A percentile compares a stretch with the other conserved stretches of the same genome.
Evolutionary conservation across 1,284 basidiomycete genomes (phyloP).

Genomic region (Heterobasidion irregulare): DNA sequence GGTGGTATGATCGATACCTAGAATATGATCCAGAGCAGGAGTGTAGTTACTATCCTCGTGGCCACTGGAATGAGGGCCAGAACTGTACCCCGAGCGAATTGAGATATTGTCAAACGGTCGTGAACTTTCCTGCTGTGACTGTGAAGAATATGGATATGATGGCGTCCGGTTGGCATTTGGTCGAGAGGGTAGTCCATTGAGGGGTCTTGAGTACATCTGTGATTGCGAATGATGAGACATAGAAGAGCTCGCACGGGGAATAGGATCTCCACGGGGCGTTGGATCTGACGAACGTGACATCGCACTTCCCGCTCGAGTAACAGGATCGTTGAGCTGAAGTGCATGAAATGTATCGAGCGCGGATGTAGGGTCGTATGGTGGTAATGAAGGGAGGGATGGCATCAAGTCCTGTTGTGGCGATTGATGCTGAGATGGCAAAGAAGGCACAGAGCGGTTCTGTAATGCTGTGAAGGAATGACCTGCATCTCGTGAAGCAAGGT

Average conservation of each 20-base stretch:
- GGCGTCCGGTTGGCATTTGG: neutral
- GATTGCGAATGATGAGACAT: constrained; percentile 36
- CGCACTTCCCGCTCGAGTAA: constrained; percentile 12
- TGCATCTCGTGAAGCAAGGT: neutral
- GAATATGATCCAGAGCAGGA: neutral
- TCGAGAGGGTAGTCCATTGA: neutral
- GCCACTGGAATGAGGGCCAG: neutral
- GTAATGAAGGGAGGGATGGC: constrained; percentile 21
- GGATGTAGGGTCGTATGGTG: constrained; percentile 33
- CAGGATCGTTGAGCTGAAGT: constrained; percentile 36
- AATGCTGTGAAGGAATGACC: constrained; percentile 12
- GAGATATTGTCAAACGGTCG: neutral
- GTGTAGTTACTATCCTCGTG: neutral
- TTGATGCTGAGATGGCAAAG: constrained; percentile 25
- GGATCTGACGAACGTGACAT: neutral
- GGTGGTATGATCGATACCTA: neutral
- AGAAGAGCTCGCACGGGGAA: constrained; percentile 40
- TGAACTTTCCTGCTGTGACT: neutral
- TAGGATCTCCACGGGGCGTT: constrained; percentile 22
- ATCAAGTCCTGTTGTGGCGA: constrained; percentile 20
- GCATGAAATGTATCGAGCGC: constrained; percentile 39
- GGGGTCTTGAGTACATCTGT: constrained; percentile 15
- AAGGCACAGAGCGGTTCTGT: constrained; percentile 32
- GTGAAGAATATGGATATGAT: constrained; percentile 5
- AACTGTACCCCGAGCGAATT: neutral